phyloP scores from a whole-genome alignment of 805 yeast genomes.

The Saccharomycopsis amapae region DNA sequence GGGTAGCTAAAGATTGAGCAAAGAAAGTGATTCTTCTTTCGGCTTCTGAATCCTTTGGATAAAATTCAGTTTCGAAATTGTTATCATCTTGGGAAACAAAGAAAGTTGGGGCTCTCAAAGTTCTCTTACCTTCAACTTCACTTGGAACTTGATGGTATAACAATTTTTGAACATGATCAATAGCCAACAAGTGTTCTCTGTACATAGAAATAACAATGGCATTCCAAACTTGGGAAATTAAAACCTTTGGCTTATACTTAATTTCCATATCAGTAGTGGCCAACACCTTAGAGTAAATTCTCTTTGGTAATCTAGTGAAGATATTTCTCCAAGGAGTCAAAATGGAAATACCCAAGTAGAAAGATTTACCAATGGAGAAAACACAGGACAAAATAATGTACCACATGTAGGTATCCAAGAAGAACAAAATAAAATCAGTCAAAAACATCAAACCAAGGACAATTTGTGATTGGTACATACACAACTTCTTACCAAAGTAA shows the following conservation, averaged over 20 bases:
- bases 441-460: constrained; percentile 88
- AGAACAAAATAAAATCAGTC: constrained; percentile 90
- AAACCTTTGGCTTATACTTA: constrained; percentile 96
- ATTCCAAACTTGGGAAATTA: constrained; percentile 98
- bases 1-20: constrained; percentile 98
- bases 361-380: constrained; percentile 95
- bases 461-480: constrained; percentile 82
- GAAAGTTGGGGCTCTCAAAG: constrained; percentile 98
- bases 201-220: constrained; percentile 99
- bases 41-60: constrained; percentile 96
- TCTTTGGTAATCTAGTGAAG: constrained; percentile 95
- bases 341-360: constrained; percentile 97
- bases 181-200: constrained; percentile 96
- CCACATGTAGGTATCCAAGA: constrained; percentile 99
- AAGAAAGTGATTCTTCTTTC: constrained; percentile 99
- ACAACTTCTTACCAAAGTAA: constrained; percentile 64
- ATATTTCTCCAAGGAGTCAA: constrained; percentile 99
- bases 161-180: constrained; percentile 96
- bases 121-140: constrained; percentile 96
- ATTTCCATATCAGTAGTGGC: constrained; percentile 99
- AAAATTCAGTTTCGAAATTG: constrained; percentile 89
- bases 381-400: constrained; percentile 91
- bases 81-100: constrained; percentile 95
- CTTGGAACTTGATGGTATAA: constrained; percentile 98
- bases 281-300: constrained; percentile 94